These are phyloP conservation scores for Passiflora organensis DNA, from an alignment of 345 rosid species.

Conservation along the genomic window DNA sequence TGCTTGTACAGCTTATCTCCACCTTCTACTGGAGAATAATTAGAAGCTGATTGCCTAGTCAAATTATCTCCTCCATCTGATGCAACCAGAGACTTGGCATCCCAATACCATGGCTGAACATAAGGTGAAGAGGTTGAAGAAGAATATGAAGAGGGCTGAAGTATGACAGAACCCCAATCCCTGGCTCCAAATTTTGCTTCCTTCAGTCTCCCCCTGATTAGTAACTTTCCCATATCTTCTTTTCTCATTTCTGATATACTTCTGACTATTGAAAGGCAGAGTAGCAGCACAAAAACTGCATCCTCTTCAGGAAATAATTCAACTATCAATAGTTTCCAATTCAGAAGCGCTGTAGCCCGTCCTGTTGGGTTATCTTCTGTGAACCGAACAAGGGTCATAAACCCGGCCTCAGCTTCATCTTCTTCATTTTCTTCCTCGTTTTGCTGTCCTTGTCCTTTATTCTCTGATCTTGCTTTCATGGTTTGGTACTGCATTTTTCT, in stretches of 20 bases:
- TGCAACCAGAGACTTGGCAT: constrained; percentile 43
- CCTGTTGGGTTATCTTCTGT: constrained; percentile 55
- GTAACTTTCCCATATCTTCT: constrained; percentile 60
- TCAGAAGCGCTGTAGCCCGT: constrained; percentile 69
- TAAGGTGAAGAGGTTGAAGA: constrained; percentile 31
- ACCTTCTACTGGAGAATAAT: constrained; percentile 57
- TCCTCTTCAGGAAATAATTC: constrained; percentile 78
- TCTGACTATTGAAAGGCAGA: constrained; percentile 59
- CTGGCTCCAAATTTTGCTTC: constrained; percentile 62
- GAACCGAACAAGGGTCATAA: constrained; percentile 55
- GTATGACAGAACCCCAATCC: constrained; percentile 76
- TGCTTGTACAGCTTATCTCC: constrained; percentile 63
- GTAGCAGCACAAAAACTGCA: constrained; percentile 51
- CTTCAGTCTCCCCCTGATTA: constrained; percentile 54
- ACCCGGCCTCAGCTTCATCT: constrained; percentile 35
- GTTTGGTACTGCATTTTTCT: constrained; percentile 56
- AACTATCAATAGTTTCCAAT: constrained; percentile 67
- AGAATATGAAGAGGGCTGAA: constrained; percentile 35
- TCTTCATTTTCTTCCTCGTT: constrained; percentile 1
- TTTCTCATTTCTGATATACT: constrained; percentile 60
- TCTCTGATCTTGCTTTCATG: neutral
- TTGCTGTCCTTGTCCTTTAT: neutral
- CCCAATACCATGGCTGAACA: constrained; percentile 69
- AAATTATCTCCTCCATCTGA: constrained; percentile 23
- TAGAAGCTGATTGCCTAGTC: constrained; percentile 40